Base-by-base conservation (phyloP, 2,329 filamentous ascomycete genomes). In the Microsporum audouinii region DNA sequence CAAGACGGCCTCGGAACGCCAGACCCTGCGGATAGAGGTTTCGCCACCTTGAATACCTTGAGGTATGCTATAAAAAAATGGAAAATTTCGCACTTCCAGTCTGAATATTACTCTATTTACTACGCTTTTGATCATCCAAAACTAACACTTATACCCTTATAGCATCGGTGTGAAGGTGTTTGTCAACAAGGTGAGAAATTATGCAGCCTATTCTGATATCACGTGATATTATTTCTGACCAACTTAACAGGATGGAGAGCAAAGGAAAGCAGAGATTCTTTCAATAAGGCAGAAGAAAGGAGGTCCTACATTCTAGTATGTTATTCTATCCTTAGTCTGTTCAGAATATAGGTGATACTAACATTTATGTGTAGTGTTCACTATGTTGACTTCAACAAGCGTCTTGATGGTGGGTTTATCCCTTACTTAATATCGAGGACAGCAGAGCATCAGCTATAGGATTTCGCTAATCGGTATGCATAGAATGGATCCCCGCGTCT, bases 321-420 rank as follows among this genome's bases (percentile, higher is more conserved):
- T 31, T 17, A 2, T 8, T 6, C 14, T 10, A 29, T 17, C 8
- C 10, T 2, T 61, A 6, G 17, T 31, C 29, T 55, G 23, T 12
- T 64, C 51, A 45, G 14, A 36, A 47, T 39, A 41, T 38, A 17
- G 29, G 39, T 60, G 65, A 10, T 69, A 59, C 70, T 67, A 36
- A 66, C 63, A 14, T 36, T 7, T 8, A 23, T 17, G 3, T 31
- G 8, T 59, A 79, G 76, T 75, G 95, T 95, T 69, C 95, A 97
- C 74, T 97, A 96, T 73, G 90, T 96, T 71, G 95, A 95, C 70
- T 97, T 96, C 83, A 97, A 97, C 77, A 97, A 97, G 69, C 84
- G 84, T 79, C 77, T 86, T 36, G 83, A 86, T 68, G 78, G 77
- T 79, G 70, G 64, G 71, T 68, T 36, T 17, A 14, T 31, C 34